Percentiles rank a stretch among this genome's conserved stretches.
phyloP scores from a whole-genome alignment of 2,329 filamentous ascomycete genomes.

The Trichoderma atrobrunneum region DNA sequence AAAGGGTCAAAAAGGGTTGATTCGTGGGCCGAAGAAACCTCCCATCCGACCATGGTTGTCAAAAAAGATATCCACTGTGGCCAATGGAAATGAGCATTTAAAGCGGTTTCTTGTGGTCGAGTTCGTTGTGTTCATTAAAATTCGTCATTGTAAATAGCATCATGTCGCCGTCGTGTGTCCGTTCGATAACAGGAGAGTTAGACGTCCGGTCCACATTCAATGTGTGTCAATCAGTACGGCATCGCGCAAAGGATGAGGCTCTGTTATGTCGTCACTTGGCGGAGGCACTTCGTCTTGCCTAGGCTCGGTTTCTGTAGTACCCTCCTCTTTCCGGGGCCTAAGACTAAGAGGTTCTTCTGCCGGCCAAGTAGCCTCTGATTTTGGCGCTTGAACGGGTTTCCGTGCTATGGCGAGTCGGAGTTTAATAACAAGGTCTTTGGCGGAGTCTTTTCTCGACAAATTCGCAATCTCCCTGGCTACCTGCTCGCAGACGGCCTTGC shows the following conservation, averaged over 20 bases:
- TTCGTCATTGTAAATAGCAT: background rate
- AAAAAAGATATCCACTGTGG: background rate
- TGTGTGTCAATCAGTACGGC: background rate
- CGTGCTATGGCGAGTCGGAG: constrained; percentile 48
- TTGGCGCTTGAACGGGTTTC: constrained; percentile 42
- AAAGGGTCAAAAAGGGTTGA: background rate
- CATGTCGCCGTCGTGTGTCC: background rate
- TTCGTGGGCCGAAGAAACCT: background rate
- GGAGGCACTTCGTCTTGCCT: background rate
- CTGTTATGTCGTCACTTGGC: background rate
- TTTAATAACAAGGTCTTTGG: constrained; percentile 45
- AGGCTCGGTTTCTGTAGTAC: background rate
- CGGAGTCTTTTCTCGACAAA: constrained; percentile 45
- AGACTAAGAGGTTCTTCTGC: background rate
- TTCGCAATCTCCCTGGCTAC: constrained; percentile 48
- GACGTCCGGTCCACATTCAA: background rate
- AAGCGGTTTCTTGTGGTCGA: background rate
- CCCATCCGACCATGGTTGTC: background rate
- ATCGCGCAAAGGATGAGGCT: background rate
- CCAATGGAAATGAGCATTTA: background rate
- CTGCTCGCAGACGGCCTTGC: constrained; percentile 45
- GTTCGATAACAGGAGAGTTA: background rate
- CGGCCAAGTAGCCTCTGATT: constrained; percentile 1
- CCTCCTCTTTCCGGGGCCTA: background rate
- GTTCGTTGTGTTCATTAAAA: constrained; percentile 4